Evolutionary conservation across 306 rosid species (phyloP).

Genomic region (Quercus mongolica): DNA sequence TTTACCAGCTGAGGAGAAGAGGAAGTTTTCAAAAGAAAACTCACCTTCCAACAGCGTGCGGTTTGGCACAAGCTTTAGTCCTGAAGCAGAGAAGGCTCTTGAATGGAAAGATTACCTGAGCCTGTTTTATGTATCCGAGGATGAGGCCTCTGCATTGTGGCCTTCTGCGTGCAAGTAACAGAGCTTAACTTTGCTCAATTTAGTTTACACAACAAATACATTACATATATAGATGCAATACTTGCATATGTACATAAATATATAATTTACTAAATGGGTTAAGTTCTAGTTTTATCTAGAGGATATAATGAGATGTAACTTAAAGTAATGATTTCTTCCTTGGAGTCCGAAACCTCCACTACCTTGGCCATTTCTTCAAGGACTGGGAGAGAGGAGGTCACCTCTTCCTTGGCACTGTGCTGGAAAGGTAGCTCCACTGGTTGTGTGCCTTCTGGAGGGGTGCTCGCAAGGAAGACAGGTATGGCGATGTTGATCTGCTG

Average conservation of each 20-base stretch:
- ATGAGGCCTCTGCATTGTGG: constrained; percentile 49
- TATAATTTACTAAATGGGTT: too few relatives aligned
- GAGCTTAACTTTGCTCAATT: background rate
- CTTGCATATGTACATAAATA: too few relatives aligned
- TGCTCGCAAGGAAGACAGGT: too few relatives aligned
- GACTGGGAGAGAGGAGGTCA: too few relatives aligned
- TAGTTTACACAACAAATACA: background rate
- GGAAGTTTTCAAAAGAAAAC: constrained; percentile 31
- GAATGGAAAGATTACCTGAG: constrained; percentile 73
- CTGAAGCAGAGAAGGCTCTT: constrained; percentile 49
- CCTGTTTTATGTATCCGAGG: constrained; percentile 53
- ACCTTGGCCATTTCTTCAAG: too few relatives aligned
- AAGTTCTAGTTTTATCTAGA: too few relatives aligned
- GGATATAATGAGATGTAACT: too few relatives aligned
- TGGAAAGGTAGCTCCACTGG: too few relatives aligned
- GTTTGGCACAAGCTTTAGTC: constrained; percentile 52
- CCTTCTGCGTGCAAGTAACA: constrained; percentile 50
- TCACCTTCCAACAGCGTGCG: constrained; percentile 35
- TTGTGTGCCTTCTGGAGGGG: too few relatives aligned
- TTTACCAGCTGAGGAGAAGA: constrained; percentile 44
- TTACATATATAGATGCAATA: background rate
- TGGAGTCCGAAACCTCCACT: too few relatives aligned
- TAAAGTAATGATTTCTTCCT: too few relatives aligned
- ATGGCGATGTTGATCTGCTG: rapidly evolving
- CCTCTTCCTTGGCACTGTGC: too few relatives aligned